Evolutionary conservation across 768 basidiomycete genomes (phyloP).

Genomic region (Russula earlei): DNA sequence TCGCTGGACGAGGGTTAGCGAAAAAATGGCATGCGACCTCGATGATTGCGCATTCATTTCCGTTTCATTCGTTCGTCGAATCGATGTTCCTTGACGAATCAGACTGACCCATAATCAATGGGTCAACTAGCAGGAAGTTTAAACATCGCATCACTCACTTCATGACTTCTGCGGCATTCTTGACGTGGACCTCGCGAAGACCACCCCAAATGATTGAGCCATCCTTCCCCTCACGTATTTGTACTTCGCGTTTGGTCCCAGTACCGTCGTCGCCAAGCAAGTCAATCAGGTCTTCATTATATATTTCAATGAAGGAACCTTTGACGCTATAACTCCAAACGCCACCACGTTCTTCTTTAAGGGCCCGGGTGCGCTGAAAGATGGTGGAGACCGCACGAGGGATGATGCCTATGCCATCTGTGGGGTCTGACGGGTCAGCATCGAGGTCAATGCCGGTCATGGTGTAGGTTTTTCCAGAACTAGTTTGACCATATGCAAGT

Average conservation of each 20-base stretch:
- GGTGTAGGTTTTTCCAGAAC: slow-evolving; percentile 93
- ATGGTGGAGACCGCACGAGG: slow-evolving; percentile 88
- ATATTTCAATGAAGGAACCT: slow-evolving; percentile 94
- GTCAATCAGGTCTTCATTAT: slow-evolving; percentile 98
- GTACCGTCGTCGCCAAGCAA: slow-evolving; percentile 70
- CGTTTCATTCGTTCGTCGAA: slow-evolving; percentile 92
- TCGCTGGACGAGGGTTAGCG: slow-evolving; percentile 87
- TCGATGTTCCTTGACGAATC: slow-evolving; percentile 80
- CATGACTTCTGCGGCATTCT: slow-evolving; percentile 84
- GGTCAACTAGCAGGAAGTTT: slow-evolving; percentile 5
- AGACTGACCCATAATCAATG: slow-evolving; percentile 41
- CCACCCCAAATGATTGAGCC: slow-evolving; percentile 97
- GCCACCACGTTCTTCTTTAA: slow-evolving; percentile 64
- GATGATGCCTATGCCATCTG: slow-evolving; percentile 88
- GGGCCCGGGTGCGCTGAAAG: slow-evolving; percentile 66
- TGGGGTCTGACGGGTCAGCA: slow-evolving; percentile 70
- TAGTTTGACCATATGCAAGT: slow-evolving; percentile 95
- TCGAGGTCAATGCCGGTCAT: slow-evolving; percentile 96
- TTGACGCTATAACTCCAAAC: slow-evolving; percentile 75
- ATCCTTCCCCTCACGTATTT: slow-evolving; percentile 95
- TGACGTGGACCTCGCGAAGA: slow-evolving; percentile 84
- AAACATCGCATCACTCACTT: slow-evolving; percentile 42
- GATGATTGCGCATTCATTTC: slow-evolving; percentile 99
- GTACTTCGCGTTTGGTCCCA: slow-evolving; percentile 72
- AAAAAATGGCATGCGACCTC: slow-evolving; percentile 98